Conservation (phyloP, 805 yeast species). For the Wickerhamiella dianesei region DNA sequence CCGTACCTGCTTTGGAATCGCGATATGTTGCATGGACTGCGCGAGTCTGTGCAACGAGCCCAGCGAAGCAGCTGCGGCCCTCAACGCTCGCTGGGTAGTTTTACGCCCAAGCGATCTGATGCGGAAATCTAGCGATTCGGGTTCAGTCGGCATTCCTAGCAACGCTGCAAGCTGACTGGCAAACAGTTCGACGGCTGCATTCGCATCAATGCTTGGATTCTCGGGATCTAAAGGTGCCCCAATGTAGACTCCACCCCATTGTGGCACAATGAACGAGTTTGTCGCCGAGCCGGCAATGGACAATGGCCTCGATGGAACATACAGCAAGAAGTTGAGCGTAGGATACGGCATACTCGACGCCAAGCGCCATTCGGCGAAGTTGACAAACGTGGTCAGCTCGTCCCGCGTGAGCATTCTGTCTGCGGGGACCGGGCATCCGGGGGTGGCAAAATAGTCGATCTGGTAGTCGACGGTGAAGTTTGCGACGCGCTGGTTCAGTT, state of each 20-base stretch:
- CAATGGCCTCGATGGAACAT: slow-evolving; percentile 48
- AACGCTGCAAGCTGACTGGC: slow-evolving; percentile 61
- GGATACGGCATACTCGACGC: slow-evolving; percentile 46
- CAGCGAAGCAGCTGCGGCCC: slow-evolving; percentile 52
- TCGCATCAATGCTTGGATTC: slow-evolving; percentile 13
- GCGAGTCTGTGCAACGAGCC: slow-evolving; percentile 59
- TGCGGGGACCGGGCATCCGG: slow-evolving; percentile 17
- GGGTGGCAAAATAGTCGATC: slow-evolving; percentile 50
- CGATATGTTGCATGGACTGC: slow-evolving; percentile 56
- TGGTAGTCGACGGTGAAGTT: slow-evolving; percentile 71
- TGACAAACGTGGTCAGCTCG: slow-evolving; percentile 63
- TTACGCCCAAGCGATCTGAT: slow-evolving; percentile 36
- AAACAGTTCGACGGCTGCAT: slow-evolving; percentile 45
- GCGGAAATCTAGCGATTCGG: slow-evolving; percentile 47
- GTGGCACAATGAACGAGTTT: slow-evolving; percentile 65
- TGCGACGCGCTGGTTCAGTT: slow-evolving; percentile 40
- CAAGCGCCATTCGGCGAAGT: slow-evolving; percentile 75
- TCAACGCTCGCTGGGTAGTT: slow-evolving; percentile 44
- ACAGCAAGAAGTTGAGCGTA: slow-evolving; percentile 55
- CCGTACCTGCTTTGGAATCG: slow-evolving; percentile 65
- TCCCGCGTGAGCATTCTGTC: slow-evolving; percentile 31
- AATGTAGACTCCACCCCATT: slow-evolving; percentile 73
- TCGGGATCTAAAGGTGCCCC: slow-evolving; percentile 27
- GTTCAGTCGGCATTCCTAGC: slow-evolving; percentile 50
- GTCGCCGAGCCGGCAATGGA: slow-evolving; percentile 32